Conservation (phyloP, 2,329 filamentous ascomycete species). For the Epicoccum sorghinum region DNA sequence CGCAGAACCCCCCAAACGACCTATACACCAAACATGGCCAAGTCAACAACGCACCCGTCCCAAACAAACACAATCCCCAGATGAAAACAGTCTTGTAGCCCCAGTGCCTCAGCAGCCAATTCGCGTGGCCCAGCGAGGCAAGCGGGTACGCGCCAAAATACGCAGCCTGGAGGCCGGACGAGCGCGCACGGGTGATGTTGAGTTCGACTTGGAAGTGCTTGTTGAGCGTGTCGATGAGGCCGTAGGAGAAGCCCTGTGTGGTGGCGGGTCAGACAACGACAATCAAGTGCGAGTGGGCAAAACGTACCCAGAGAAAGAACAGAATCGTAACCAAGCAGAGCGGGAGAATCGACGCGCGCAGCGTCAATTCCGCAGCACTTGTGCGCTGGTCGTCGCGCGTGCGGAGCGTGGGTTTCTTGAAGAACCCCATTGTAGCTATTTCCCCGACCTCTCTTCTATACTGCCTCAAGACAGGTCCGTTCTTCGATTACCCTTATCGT, state of each 20-base stretch:
- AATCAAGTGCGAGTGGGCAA: not conserved
- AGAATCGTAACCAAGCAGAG: conserved; percentile 69
- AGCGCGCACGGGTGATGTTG: conserved; percentile 52
- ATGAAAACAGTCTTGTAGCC: conserved; percentile 57
- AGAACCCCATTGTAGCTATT: no score
- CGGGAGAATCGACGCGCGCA: conserved; percentile 70
- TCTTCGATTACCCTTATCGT: no score
- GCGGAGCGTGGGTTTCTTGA: conserved; percentile 38
- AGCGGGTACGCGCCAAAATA: conserved; percentile 59
- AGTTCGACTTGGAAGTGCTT: conserved; percentile 55
- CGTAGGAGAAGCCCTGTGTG: conserved; percentile 59
- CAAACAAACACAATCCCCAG: conserved; percentile 61
- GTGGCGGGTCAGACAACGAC: not conserved
- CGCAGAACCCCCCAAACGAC: conserved; percentile 66
- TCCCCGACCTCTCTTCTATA: no score
- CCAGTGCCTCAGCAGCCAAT: conserved; percentile 57
- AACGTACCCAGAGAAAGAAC: conserved; percentile 66
- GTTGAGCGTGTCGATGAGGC: conserved; percentile 62
- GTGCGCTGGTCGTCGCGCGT: conserved; percentile 54
- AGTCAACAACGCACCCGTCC: conserved; percentile 63
- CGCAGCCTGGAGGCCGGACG: conserved; percentile 56
- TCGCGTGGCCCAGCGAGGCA: conserved; percentile 55
- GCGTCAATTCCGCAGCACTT: conserved; percentile 65
- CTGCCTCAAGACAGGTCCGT: no score
- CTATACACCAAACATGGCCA: conserved; percentile 63